phyloP scores from a whole-genome alignment of 805 yeast genomes.

The Kodamaea nitidulidarum region DNA sequence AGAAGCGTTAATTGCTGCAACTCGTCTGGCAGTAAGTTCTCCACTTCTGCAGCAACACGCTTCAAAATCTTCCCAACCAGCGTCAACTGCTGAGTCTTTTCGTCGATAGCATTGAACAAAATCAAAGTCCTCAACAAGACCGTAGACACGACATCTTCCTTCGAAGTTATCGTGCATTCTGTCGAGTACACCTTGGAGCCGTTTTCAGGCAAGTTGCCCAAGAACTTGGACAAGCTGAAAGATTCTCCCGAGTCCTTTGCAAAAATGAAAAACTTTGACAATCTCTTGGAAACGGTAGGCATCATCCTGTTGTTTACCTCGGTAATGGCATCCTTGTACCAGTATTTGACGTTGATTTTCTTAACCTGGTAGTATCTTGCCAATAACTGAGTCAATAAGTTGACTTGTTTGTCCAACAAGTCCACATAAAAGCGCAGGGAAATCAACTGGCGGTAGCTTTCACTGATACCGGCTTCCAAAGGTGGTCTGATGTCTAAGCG shows the following conservation, averaged over 20 bases:
- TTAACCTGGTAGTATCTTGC: slow-evolving; percentile 84
- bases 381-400: slow-evolving; percentile 64
- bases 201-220: slow-evolving; percentile 16
- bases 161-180: slow-evolving; percentile 3
- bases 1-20: slow-evolving; percentile 45
- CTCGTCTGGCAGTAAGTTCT: slow-evolving; percentile 15
- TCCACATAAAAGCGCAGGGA: slow-evolving; percentile 42
- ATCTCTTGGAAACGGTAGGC: slow-evolving; percentile 48
- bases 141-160: slow-evolving; percentile 56
- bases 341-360: slow-evolving; percentile 49
- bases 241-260: slow-evolving; percentile 12
- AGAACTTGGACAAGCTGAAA: slow-evolving; percentile 26
- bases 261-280: slow-evolving; percentile 21
- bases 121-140: slow-evolving; percentile 50
- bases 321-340: slow-evolving; percentile 46
- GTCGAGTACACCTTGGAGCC: slow-evolving; percentile 18
- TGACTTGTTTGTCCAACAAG: slow-evolving; percentile 58
- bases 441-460: slow-evolving; percentile 56
- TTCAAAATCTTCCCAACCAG: slow-evolving; percentile 51
- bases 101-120: slow-evolving; percentile 46
- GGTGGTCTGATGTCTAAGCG: slow-evolving; percentile 60
- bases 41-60: slow-evolving; percentile 16
- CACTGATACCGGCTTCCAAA: slow-evolving; percentile 56
- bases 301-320: slow-evolving; percentile 50
- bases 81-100: slow-evolving; percentile 40